These are phyloP conservation scores for Beauveria sp. DNA, from an alignment of 2,329 filamentous ascomycete genomes.

Conservation along the genomic window DNA sequence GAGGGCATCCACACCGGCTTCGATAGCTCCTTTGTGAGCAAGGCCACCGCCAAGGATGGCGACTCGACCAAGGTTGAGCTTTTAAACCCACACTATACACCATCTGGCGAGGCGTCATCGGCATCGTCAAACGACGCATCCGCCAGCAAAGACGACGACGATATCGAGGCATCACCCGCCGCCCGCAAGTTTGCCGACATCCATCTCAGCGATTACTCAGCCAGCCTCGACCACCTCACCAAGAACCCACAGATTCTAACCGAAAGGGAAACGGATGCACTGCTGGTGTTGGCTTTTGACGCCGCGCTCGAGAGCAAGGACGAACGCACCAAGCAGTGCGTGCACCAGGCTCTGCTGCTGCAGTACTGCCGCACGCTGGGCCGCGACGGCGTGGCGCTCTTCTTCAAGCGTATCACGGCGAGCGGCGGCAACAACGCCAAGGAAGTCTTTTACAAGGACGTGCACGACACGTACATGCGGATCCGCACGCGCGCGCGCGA, in stretches of 20 bases:
- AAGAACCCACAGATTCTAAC: constrained; percentile 68
- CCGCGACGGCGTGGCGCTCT: constrained; percentile 77
- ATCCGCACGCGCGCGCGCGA: constrained; percentile 73
- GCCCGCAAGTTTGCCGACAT: constrained; percentile 80
- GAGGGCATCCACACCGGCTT: constrained; percentile 85
- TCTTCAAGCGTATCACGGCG: constrained; percentile 94
- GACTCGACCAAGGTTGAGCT: constrained; percentile 57
- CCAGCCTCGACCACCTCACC: constrained; percentile 70
- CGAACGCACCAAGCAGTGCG: constrained; percentile 74
- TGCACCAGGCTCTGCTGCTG: constrained; percentile 85
- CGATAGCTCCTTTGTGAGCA: constrained; percentile 74
- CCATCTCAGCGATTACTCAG: constrained; percentile 63
- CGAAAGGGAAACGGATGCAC: constrained; percentile 82
- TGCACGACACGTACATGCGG: constrained; percentile 75
- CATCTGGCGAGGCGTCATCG: not conserved
- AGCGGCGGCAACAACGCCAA: constrained; percentile 81
- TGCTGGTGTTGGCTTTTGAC: constrained; percentile 88
- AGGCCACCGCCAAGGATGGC: constrained; percentile 40
- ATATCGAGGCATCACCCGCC: constrained; percentile 66
- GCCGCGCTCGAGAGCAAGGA: constrained; percentile 68
- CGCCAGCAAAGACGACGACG: constrained; percentile 49
- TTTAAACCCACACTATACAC: constrained; percentile 56
- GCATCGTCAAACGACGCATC: constrained; percentile 14
- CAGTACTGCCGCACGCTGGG: constrained; percentile 93
- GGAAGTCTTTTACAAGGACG: constrained; percentile 87